phyloP scores from a whole-genome alignment of 129 eudicot species.

The sunflower (Helianthus annuus) region DNA sequence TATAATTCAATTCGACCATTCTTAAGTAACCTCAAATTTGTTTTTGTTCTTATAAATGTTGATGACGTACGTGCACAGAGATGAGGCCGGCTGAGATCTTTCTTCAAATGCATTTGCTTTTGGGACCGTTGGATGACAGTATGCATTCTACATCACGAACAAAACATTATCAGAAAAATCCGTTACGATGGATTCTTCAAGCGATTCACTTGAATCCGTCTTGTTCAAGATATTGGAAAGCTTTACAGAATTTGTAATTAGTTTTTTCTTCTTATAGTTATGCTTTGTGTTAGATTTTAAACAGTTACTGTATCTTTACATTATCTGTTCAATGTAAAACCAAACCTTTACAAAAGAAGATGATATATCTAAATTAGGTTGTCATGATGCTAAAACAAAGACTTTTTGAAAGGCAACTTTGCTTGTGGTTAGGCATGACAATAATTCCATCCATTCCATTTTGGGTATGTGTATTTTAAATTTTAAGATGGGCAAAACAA shows the following conservation, averaged over 20 bases:
- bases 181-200: constrained; percentile 65
- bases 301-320: neutral
- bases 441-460: too few species aligned
- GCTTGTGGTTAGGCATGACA: too few species aligned
- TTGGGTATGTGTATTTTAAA: too few species aligned
- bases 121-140: constrained; percentile 32
- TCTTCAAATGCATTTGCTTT: constrained; percentile 85
- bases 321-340: constrained; percentile 16
- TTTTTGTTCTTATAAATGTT: neutral
- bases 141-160: constrained; percentile 26
- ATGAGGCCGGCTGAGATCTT: constrained; percentile 75
- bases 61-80: constrained; percentile 52
- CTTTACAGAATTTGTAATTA: constrained; percentile 38
- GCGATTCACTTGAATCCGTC: constrained; percentile 91
- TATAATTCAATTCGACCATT: neutral
- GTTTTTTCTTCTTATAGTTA: neutral
- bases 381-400: too few species aligned
- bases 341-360: neutral
- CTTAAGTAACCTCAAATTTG: neutral
- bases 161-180: constrained; percentile 29
- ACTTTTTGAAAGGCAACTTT: too few species aligned
- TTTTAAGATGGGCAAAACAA: too few species aligned
- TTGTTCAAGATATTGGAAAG: constrained; percentile 88
- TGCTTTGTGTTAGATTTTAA: constrained; percentile 5
- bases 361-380: too few species aligned